Evolutionary conservation across 768 basidiomycete species (phyloP).

Genomic region (Suillus subaureus): DNA sequence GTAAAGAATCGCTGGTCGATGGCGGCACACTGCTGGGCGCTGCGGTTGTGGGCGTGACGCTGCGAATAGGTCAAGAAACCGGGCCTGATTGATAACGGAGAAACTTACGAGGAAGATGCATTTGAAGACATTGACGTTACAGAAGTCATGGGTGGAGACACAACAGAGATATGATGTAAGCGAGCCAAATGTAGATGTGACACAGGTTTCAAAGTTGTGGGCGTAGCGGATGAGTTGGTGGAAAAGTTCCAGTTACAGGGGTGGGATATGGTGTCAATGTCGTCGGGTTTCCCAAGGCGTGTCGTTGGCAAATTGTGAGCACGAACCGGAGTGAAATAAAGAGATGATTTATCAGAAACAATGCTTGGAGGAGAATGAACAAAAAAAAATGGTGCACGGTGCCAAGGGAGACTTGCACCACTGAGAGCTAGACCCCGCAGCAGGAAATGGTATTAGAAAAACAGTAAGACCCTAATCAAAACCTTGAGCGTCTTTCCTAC

Average conservation of each 20-base stretch:
- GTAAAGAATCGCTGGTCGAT: constrained; percentile 15
- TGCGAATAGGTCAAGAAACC: constrained; percentile 18
- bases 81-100: constrained; percentile 6
- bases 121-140: constrained; percentile 15
- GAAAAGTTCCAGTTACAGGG: constrained; percentile 17
- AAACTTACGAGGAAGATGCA: constrained; percentile 26
- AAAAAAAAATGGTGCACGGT: constrained; percentile 8
- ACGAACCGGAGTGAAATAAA: constrained; percentile 11
- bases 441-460: neutral
- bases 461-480: neutral
- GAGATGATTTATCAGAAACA: constrained; percentile 11
- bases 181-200: constrained; percentile 14
- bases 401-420: constrained; percentile 7
- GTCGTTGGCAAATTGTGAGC: neutral
- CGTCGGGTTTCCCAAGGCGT: constrained; percentile 8
- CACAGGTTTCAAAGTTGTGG: constrained; percentile 19
- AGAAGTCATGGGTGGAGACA: constrained; percentile 8
- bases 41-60: constrained; percentile 17
- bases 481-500: neutral
- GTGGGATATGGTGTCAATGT: constrained; percentile 15
- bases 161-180: constrained; percentile 6
- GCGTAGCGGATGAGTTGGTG: constrained; percentile 25
- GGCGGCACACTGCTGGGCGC: constrained; percentile 17
- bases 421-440: neutral
- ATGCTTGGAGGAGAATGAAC: constrained; percentile 6